Conservation (phyloP, 176 grass and related monocot genomes). For the Oryza punctata region DNA sequence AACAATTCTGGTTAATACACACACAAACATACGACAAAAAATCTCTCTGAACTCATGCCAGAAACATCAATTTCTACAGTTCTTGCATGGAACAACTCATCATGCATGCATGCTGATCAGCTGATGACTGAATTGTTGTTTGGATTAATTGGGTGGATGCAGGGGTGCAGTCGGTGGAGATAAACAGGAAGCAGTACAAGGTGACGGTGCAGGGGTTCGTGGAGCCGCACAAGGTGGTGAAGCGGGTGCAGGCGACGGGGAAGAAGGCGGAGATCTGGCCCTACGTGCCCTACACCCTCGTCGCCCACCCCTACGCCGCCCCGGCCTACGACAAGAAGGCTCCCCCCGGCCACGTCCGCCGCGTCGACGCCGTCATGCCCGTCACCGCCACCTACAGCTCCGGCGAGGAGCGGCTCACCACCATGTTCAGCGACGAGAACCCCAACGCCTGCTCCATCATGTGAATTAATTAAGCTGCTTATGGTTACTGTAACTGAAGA, state of each 20-base stretch:
- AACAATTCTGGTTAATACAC: too few species aligned
- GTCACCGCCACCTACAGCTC: slow-evolving; percentile 46
- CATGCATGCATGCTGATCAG: not conserved
- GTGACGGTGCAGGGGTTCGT: slow-evolving; percentile 84
- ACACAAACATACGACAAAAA: too few species aligned
- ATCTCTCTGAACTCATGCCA: not conserved
- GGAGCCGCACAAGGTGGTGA: slow-evolving; percentile 78
- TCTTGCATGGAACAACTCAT: not conserved
- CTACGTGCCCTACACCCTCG: slow-evolving; percentile 86
- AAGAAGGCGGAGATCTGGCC: slow-evolving; percentile 98
- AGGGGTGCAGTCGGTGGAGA: slow-evolving; percentile 87
- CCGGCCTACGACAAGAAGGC: slow-evolving; percentile 75
- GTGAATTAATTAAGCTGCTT: slow-evolving; percentile 33
- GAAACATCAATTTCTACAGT: not conserved
- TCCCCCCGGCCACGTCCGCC: slow-evolving; percentile 81
- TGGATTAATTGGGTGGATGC: not conserved
- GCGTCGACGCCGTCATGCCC: slow-evolving; percentile 61
- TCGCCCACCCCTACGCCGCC: slow-evolving; percentile 66
- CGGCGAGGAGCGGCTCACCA: slow-evolving; percentile 67
- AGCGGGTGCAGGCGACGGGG: slow-evolving; percentile 78
- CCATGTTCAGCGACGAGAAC: slow-evolving; percentile 93
- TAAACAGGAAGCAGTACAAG: slow-evolving; percentile 90
- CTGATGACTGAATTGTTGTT: not conserved
- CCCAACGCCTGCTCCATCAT: slow-evolving; percentile 98
- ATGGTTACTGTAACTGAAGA: not conserved